Conservation (phyloP, 495 filamentous ascomycete genomes). For the Niebla homalea region DNA sequence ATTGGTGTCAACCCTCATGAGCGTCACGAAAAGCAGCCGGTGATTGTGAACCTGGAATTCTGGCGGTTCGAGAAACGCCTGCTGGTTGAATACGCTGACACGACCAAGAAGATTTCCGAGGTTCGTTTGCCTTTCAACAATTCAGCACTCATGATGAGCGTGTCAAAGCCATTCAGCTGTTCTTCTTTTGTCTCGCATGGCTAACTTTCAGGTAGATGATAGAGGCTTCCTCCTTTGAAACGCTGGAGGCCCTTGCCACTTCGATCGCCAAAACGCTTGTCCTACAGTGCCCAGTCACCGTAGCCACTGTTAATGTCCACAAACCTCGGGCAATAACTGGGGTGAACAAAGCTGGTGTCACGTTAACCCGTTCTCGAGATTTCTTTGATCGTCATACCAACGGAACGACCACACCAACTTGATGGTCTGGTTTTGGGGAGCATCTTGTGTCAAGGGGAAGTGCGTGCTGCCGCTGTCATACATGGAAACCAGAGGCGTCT, state of each 20-base stretch:
- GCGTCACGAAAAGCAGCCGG: conserved; percentile 42
- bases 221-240: conserved; percentile 40
- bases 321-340: conserved; percentile 47
- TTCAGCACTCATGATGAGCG: neutral
- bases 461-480: no score
- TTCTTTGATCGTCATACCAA: no score
- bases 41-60: conserved; percentile 27
- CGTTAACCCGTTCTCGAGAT: no score
- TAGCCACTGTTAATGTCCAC: conserved; percentile 40
- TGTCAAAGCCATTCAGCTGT: neutral
- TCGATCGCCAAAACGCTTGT: conserved; percentile 39
- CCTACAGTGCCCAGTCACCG: conserved; percentile 36
- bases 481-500: no score
- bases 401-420: no score
- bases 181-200: neutral
- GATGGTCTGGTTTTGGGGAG: no score
- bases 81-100: neutral
- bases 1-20: conserved; percentile 47
- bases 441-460: no score
- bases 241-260: conserved; percentile 43
- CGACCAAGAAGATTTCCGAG: neutral
- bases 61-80: no score
- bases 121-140: neutral
- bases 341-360: conserved; percentile 39
- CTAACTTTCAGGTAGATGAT: conserved; percentile 26